Evolutionary conservation across 345 rosid species (phyloP), one percentile per base, ranked within the genome.

Genomic region (Rhodamnia argentea): DNA sequence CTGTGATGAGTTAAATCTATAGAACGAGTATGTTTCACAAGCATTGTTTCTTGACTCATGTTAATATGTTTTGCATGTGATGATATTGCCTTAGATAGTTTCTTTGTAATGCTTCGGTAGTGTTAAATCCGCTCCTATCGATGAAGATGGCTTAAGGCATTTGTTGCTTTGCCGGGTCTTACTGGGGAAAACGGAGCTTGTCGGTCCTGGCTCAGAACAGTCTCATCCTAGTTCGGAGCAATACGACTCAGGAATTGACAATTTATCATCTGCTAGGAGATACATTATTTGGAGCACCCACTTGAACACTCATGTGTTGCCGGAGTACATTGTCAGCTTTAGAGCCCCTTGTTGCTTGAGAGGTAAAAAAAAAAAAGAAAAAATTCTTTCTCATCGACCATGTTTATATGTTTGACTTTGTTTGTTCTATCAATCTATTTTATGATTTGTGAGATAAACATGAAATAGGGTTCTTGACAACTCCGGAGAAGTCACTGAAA

Each of bases 101-200:
- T 50, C 51, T 50, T 50, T 50, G 12, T 50, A 50, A 50, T 10
- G 51, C 51, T 50, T 50, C 13, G 51, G 12, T 12, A 50, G 51
- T 50, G 51, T 50, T 50, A 50, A 10, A 50, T 50, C 51, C 3
- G 12, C 51, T 50, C 51, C 51, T 50, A 50, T 50, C 12, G 51
- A 50, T 50, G 51, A 50, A 50, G 51, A 50, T 50, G 51, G 51
- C 51, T 50, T 50, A 50, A 50, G 51, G 51, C 51, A 50, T 50
- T 3, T 50, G 51, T 50, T 50, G 51, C 51, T 50, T 50, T 50
- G 51, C 3, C 13, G 51, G 13, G 51, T 50, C 51, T 10, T 50
- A 50, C 84, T 94, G 37, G 98, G 99, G 47, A 95, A 93, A 74
- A n/a, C 91, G 37, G 51, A 50, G 13, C 51, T 50, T 50, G 51